Evolutionary conservation across 805 yeast species (phyloP).

Genomic region (Clavispora asparagi): DNA sequence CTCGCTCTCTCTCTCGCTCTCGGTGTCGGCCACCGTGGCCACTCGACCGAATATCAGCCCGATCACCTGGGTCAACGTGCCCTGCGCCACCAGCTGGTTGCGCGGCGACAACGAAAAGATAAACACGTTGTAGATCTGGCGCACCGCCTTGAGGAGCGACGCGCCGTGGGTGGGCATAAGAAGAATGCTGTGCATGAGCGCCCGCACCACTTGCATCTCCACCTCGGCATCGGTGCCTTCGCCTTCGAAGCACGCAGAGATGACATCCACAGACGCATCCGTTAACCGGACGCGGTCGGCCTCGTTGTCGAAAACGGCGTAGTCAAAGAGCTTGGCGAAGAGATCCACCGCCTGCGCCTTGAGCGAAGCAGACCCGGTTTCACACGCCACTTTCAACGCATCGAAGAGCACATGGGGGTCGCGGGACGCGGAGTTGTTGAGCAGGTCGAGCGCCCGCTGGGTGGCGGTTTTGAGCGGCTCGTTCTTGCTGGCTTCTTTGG

Average conservation of each 20-base stretch:
- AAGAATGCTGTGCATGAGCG: conserved; percentile 81
- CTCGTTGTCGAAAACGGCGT: conserved; percentile 61
- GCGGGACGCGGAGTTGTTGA: conserved; percentile 33
- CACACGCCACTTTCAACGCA: conserved; percentile 72
- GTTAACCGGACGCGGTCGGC: conserved; percentile 54
- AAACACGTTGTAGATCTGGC: conserved; percentile 91
- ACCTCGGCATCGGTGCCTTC: conserved; percentile 87
- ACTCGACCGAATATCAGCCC: conserved; percentile 76
- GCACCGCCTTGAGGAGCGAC: conserved; percentile 78
- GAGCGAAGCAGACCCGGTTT: conserved; percentile 57
- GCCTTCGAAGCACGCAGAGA: conserved; percentile 80
- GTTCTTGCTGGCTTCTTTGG: conserved; percentile 59
- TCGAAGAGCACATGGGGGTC: conserved; percentile 61
- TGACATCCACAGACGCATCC: conserved; percentile 79
- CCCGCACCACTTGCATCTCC: conserved; percentile 90
- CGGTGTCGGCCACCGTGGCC: conserved; percentile 18
- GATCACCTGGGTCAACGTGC: conserved; percentile 86
- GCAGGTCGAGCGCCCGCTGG: conserved; percentile 38
- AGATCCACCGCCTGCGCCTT: conserved; percentile 77
- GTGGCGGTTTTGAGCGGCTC: conserved; percentile 32
- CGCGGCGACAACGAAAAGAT: conserved; percentile 74
- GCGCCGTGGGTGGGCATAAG: conserved; percentile 89
- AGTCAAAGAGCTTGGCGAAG: conserved; percentile 83
- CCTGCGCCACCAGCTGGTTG: conserved; percentile 94
- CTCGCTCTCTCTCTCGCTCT: conserved; percentile 6